Conservation (phyloP, 2,329 filamentous ascomycete genomes). For the Didymella pinodella region DNA sequence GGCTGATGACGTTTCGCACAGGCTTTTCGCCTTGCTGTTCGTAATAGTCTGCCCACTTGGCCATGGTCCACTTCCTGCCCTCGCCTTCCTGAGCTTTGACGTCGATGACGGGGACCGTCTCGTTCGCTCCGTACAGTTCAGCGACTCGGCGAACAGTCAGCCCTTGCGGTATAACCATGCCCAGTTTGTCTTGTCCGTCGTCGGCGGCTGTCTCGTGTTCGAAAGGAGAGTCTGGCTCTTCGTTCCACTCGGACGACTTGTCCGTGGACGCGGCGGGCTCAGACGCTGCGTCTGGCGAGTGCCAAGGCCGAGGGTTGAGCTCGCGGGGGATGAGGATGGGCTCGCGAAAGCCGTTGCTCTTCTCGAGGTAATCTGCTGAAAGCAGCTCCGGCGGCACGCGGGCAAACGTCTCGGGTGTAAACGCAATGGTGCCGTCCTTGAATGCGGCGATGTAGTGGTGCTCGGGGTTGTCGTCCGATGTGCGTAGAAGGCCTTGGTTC, state of each 20-base stretch:
- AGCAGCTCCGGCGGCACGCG: conserved; percentile 70
- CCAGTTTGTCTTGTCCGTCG: conserved; percentile 69
- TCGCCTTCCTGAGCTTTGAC: conserved; percentile 73
- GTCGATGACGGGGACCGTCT: conserved; percentile 71
- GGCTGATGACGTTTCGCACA: conserved; percentile 73
- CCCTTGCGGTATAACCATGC: conserved; percentile 72
- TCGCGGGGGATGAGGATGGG: conserved; percentile 71
- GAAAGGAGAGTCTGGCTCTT: conserved; percentile 46
- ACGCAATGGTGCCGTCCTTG: conserved; percentile 69
- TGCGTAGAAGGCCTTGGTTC: conserved; percentile 71
- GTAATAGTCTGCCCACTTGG: conserved; percentile 72
- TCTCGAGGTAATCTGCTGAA: conserved; percentile 69
- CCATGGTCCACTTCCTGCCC: conserved; percentile 70
- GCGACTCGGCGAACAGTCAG: conserved; percentile 70
- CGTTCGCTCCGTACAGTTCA: conserved; percentile 69
- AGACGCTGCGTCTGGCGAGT: neutral
- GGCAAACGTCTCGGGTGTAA: conserved; percentile 68
- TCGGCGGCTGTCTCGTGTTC: conserved; percentile 61
- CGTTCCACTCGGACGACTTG: conserved; percentile 18
- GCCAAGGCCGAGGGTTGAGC: conserved; percentile 62
- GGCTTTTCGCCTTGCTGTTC: conserved; percentile 68
- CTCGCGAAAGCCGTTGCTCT: conserved; percentile 68
- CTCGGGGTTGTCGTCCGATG: conserved; percentile 68
- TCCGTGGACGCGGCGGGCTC: conserved; percentile 31
- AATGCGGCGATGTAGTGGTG: conserved; percentile 74